Base-by-base conservation (phyloP, 2,329 filamentous ascomycete species). In the Cordyceps fumosorosea region DNA sequence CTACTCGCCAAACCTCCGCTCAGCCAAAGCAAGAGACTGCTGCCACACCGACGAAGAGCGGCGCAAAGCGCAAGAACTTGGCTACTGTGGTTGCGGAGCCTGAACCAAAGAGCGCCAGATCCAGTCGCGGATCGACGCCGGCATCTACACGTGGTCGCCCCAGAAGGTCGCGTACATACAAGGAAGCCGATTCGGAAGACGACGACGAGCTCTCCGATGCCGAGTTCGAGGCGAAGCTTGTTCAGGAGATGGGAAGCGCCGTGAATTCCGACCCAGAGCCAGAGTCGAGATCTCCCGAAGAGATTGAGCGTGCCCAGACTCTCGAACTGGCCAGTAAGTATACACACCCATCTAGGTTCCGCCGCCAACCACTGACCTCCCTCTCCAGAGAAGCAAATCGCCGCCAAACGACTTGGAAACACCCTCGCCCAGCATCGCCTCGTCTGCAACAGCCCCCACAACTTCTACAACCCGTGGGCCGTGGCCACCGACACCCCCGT, bases 381-480 rank as follows among this genome's bases (percentile, higher is more conserved):
- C 16, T 4, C 20, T 11, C 14, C 69, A 86, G 86, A 93, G 72
- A 88, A 90, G 60, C 91, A 97, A 72, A 90, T 98, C n/a, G 81
- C 87, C 3, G 84, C 85, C 50, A 98, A 98, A 78, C 97, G 96
- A 70, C 81, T 98, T 1, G 93, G 95, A 53, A 99, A 99, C 67
- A 90, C 92, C 0, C 77, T 98, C 22, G 91, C 96, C 81, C 95
- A 99, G 72, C 84, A 96, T 3, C 89, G 95, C 0, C 83, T 97
- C 0, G 91, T 91, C 12, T 98, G 95, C 75, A 96, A 99, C 73
- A 91, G 87, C 0, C 95, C 95, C 0, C 93, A 97, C 75, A 96
- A 97, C 71, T 98, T 99, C 73, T 98, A 96, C 76, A 96, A 92
- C 71, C 93, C 95, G 0, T 98, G 93, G 84, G 80, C 84, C 0